phyloP scores from a whole-genome alignment of 2,329 filamentous ascomycete genomes.

The Colletotrichum sp. region DNA sequence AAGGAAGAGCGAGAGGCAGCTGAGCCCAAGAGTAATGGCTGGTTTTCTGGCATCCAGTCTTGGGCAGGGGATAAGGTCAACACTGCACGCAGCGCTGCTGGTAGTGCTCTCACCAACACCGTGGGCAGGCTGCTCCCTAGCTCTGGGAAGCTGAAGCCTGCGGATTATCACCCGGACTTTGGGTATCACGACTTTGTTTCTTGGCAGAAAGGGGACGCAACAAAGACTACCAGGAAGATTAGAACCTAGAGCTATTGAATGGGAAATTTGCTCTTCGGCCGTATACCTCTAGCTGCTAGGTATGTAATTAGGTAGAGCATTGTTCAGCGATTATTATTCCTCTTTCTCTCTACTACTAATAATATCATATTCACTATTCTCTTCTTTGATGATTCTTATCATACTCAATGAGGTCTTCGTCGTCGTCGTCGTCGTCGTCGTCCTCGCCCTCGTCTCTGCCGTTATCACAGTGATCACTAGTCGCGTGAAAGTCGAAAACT shows the following conservation, averaged over 20 bases:
- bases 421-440: too few relatives aligned
- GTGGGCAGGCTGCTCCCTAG: neutral
- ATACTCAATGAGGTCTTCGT: rapidly evolving
- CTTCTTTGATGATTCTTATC: rapidly evolving
- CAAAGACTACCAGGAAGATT: neutral
- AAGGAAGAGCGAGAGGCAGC: neutral
- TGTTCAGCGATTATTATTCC: rapidly evolving
- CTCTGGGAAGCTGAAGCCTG: neutral
- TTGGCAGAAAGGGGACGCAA: constrained; percentile 14
- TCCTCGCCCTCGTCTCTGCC: too few relatives aligned
- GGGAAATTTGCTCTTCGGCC: neutral
- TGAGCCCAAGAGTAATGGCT: neutral
- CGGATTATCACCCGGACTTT: neutral
- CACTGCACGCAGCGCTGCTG: neutral
- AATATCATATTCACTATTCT: neutral
- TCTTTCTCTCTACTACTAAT: too few relatives aligned
- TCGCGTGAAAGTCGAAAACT: too few relatives aligned
- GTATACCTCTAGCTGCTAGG: neutral
- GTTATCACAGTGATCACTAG: too few relatives aligned
- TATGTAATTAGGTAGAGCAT: neutral
- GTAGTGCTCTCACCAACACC: neutral
- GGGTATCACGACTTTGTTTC: constrained; percentile 20
- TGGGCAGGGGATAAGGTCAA: neutral
- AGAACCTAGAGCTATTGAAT: neutral
- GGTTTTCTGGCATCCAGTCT: neutral